phyloP scores from a whole-genome alignment of 2,329 filamentous ascomycete genomes.

The Septoria petroselini region DNA sequence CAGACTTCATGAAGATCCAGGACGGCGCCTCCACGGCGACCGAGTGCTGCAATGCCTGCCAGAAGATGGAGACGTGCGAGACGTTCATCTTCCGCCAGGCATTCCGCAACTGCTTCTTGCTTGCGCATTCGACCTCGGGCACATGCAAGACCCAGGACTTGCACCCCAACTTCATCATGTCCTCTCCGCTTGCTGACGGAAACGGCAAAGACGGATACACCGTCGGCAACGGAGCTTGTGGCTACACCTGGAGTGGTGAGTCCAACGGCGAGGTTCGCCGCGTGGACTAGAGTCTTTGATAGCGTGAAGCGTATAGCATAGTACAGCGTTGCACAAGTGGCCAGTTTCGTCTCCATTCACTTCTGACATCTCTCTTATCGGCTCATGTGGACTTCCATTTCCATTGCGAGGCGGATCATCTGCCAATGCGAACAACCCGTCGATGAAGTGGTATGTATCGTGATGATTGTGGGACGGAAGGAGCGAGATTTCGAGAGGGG shows the following conservation, averaged over 20 bases:
- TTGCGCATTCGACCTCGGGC: slow-evolving; percentile 3
- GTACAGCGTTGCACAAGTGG: too few species aligned
- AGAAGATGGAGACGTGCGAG: slow-evolving; percentile 14
- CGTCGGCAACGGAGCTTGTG: slow-evolving; percentile 16
- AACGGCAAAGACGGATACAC: slow-evolving; percentile 8
- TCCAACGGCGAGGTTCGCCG: slow-evolving; percentile 5
- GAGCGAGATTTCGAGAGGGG: too few species aligned
- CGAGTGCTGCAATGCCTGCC: slow-evolving; percentile 17
- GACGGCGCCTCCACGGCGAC: slow-evolving; percentile 13
- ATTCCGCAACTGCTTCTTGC: slow-evolving; percentile 18
- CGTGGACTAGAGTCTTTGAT: background rate
- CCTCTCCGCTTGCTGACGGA: background rate
- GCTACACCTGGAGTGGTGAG: slow-evolving; percentile 15
- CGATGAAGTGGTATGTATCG: too few species aligned
- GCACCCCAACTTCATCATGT: slow-evolving; percentile 21
- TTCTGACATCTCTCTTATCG: too few species aligned
- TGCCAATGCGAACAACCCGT: too few species aligned
- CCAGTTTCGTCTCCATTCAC: too few species aligned
- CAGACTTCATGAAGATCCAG: slow-evolving; percentile 12
- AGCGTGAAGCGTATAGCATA: background rate
- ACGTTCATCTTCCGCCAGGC: slow-evolving; percentile 16
- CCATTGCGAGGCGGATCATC: too few species aligned
- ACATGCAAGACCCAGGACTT: slow-evolving; percentile 7
- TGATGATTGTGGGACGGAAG: too few species aligned
- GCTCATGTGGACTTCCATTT: too few species aligned